Conservation (phyloP, 2,329 filamentous ascomycete species). For the Microsporum audouinii region DNA sequence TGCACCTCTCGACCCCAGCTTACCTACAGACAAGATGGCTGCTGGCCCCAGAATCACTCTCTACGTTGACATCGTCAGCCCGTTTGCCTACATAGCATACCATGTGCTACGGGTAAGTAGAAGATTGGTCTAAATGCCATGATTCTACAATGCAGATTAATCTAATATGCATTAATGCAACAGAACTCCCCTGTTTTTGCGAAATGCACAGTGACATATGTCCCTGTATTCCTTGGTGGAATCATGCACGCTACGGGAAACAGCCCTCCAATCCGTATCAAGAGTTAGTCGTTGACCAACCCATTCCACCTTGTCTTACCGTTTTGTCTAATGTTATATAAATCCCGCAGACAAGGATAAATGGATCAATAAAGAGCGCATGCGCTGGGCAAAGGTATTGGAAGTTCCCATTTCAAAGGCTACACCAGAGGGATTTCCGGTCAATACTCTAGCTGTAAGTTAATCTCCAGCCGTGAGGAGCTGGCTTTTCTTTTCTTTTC, state of each 20-base stretch:
- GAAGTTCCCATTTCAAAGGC: constrained; percentile 40
- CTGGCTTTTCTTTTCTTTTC: not conserved
- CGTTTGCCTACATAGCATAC: constrained; percentile 51
- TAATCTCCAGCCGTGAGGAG: constrained; percentile 2
- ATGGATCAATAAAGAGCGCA: constrained; percentile 45
- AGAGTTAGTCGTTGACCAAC: constrained; percentile 32
- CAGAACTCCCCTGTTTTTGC: constrained; percentile 48
- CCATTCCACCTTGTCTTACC: not conserved
- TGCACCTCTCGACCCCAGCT: not conserved
- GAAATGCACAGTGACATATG: constrained; percentile 43
- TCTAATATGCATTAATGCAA: not conserved
- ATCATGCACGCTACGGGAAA: constrained; percentile 48
- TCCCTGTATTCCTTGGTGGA: constrained; percentile 50
- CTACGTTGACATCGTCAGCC: constrained; percentile 49
- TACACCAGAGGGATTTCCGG: constrained; percentile 43
- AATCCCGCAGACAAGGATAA: constrained; percentile 43
- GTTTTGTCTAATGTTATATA: not conserved
- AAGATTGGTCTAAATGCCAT: not conserved
- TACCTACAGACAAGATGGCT: constrained; percentile 28
- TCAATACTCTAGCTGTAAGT: constrained; percentile 36
- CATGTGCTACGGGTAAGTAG: constrained; percentile 41
- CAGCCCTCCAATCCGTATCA: constrained; percentile 44
- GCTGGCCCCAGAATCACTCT: constrained; percentile 41
- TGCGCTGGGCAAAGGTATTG: constrained; percentile 44
- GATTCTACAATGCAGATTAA: not conserved